A percentile compares a stretch with the other conserved stretches of the same genome.
These are phyloP conservation scores for Lecanicillium sp. DNA, from an alignment of 2,329 filamentous ascomycete genomes.

Conservation along the genomic window DNA sequence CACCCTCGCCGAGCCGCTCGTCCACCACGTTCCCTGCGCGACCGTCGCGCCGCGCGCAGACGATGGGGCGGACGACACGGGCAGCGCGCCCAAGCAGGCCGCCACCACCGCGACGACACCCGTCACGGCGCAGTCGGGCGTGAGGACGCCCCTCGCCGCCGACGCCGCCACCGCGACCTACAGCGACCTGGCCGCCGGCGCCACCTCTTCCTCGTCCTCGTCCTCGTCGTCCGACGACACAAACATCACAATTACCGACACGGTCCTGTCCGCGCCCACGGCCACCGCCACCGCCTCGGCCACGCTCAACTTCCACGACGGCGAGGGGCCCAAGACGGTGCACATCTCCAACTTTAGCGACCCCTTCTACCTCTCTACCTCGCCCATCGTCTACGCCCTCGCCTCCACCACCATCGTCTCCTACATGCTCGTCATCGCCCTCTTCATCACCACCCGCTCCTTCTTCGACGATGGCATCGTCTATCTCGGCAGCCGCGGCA, in stretches of 20 bases:
- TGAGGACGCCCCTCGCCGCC: background rate
- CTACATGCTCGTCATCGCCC: slow-evolving; percentile 88
- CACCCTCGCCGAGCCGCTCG: slow-evolving; percentile 52
- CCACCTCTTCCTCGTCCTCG: slow-evolving; percentile 1
- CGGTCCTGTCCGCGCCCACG: slow-evolving; percentile 4
- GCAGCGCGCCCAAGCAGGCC: background rate
- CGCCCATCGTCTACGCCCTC: slow-evolving; percentile 88
- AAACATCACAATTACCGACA: slow-evolving; percentile 4
- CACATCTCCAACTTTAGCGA: slow-evolving; percentile 64
- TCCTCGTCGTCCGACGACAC: slow-evolving; percentile 37
- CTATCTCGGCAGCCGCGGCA: slow-evolving; percentile 72
- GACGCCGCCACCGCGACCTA: slow-evolving; percentile 29
- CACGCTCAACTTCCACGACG: slow-evolving; percentile 21
- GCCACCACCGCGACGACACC: background rate
- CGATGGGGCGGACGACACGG: background rate
- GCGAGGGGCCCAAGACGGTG: slow-evolving; percentile 17
- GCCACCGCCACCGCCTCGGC: slow-evolving; percentile 17
- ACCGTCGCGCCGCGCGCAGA: slow-evolving; percentile 20
- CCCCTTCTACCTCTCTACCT: slow-evolving; percentile 89
- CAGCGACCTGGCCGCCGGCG: slow-evolving; percentile 18
- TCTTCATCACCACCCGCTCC: slow-evolving; percentile 89
- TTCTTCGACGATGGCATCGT: slow-evolving; percentile 83
- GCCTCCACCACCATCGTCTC: slow-evolving; percentile 85
- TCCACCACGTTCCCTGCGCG: slow-evolving; percentile 41
- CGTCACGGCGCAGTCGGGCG: background rate